phyloP scores from a whole-genome alignment of 2,329 filamentous ascomycete genomes.

The Trichoderma hamatum region DNA sequence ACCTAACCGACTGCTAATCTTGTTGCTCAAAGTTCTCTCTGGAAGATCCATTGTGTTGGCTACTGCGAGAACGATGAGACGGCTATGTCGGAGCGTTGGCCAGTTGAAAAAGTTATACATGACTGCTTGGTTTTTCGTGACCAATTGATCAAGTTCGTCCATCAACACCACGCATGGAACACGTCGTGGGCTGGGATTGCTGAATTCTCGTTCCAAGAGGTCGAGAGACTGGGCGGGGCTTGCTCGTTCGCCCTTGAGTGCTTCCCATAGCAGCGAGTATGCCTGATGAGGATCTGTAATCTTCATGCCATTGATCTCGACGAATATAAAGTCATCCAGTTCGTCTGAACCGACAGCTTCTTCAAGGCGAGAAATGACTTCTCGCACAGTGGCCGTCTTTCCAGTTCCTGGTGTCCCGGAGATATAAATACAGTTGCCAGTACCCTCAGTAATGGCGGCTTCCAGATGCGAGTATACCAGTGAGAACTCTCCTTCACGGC shows the following conservation, averaged over 20 bases:
- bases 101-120: constrained; percentile 99
- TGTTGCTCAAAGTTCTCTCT: constrained; percentile 94
- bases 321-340: constrained; percentile 97
- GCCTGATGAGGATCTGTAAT: constrained; percentile 97
- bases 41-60: constrained; percentile 99
- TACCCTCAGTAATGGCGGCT: constrained; percentile 89
- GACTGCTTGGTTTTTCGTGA: constrained; percentile 98
- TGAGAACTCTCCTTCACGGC: constrained; percentile 87
- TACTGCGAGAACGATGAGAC: constrained; percentile 93
- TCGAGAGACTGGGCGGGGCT: constrained; percentile 90
- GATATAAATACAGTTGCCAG: constrained; percentile 96
- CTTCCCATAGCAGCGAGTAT: constrained; percentile 94
- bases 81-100: constrained; percentile 87
- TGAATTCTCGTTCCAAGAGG: constrained; percentile 90
- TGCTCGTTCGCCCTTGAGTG: constrained; percentile 88
- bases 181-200: constrained; percentile 82
- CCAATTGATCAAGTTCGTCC: constrained; percentile 97
- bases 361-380: constrained; percentile 88
- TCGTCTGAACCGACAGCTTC: constrained; percentile 87
- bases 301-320: constrained; percentile 99
- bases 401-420: constrained; percentile 98
- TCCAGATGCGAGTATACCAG: constrained; percentile 93
- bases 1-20: constrained; percentile 88
- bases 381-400: constrained; percentile 95
- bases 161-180: constrained; percentile 96